Conservation (phyloP, 1,284 basidiomycete species). For the Microbotryum lychnidis-dioicae region DNA sequence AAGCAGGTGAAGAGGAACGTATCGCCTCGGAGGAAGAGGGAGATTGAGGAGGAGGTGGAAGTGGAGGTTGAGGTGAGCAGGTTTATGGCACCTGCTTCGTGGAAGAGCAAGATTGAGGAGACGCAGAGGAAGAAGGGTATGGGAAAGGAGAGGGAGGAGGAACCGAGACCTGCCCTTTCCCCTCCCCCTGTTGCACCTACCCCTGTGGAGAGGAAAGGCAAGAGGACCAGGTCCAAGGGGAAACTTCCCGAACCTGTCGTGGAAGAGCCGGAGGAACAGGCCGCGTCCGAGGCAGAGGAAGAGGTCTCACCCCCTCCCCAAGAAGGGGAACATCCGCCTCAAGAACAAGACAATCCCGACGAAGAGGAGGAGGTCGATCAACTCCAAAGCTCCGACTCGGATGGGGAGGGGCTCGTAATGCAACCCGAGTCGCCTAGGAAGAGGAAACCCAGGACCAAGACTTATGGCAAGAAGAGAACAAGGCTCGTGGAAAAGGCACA, state of each 20-base stretch:
- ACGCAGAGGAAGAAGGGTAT: constrained; percentile 48
- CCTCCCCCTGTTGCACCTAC: too few relatives aligned
- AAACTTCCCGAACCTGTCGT: too few relatives aligned
- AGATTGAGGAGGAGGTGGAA: constrained; percentile 81
- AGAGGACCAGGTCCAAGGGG: too few relatives aligned
- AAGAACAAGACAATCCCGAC: constrained; percentile 37
- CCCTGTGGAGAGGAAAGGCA: too few relatives aligned
- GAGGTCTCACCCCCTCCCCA: neutral
- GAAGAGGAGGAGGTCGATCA: constrained; percentile 60
- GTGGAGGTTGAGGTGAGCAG: constrained; percentile 74
- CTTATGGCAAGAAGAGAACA: neutral
- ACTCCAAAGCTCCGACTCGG: too few relatives aligned
- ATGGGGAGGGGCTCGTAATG: too few relatives aligned
- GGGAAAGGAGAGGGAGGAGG: constrained; percentile 46
- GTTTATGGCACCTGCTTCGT: constrained; percentile 35
- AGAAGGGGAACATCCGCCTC: constrained; percentile 12
- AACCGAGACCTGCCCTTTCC: constrained; percentile 28
- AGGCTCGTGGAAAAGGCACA: constrained; percentile 46
- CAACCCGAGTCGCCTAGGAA: too few relatives aligned
- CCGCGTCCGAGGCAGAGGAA: constrained; percentile 11
- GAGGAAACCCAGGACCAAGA: neutral
- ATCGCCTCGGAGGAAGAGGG: constrained; percentile 66
- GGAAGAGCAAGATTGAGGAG: constrained; percentile 33
- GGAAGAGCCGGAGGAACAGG: neutral
- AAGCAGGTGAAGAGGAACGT: constrained; percentile 54